Conservation (phyloP, 768 basidiomycete genomes). For the Daedaleopsis nitida region DNA sequence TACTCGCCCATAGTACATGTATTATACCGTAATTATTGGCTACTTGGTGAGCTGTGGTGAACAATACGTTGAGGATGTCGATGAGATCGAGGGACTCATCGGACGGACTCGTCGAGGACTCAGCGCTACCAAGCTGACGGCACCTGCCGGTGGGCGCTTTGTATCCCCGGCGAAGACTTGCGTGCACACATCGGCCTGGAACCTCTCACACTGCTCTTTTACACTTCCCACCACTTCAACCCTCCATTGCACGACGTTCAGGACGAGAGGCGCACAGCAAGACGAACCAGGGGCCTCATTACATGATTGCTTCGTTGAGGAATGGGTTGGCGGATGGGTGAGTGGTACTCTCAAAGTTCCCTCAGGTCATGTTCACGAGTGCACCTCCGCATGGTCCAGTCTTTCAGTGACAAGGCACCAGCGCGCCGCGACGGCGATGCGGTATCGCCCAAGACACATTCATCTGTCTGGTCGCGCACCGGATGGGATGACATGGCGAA, state of each 20-base stretch:
- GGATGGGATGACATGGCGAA: slow-evolving; percentile 5
- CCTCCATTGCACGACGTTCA: background rate
- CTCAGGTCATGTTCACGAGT: background rate
- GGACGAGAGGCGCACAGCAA: background rate
- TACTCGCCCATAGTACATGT: too few relatives aligned
- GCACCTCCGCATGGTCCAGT: slow-evolving; percentile 3
- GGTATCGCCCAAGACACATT: slow-evolving; percentile 4
- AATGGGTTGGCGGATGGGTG: slow-evolving; percentile 43
- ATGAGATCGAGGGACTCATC: too few relatives aligned
- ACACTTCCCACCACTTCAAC: background rate
- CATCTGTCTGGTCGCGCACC: background rate
- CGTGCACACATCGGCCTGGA: slow-evolving; percentile 14
- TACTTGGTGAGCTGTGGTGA: too few relatives aligned
- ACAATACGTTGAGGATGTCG: too few relatives aligned
- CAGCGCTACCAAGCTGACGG: too few relatives aligned
- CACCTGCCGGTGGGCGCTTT: slow-evolving; percentile 2
- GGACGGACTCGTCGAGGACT: too few relatives aligned
- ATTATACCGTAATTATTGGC: too few relatives aligned
- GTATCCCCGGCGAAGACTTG: slow-evolving; percentile 1
- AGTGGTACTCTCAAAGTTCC: slow-evolving; percentile 7
- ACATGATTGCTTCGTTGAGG: slow-evolving; percentile 42
- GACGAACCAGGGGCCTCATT: slow-evolving; percentile 2
- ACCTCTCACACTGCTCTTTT: background rate
- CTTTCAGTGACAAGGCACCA: slow-evolving; percentile 17
- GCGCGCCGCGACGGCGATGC: background rate